Conservation (phyloP, 441 rosid genomes). For the Omphalea diandra region DNA sequence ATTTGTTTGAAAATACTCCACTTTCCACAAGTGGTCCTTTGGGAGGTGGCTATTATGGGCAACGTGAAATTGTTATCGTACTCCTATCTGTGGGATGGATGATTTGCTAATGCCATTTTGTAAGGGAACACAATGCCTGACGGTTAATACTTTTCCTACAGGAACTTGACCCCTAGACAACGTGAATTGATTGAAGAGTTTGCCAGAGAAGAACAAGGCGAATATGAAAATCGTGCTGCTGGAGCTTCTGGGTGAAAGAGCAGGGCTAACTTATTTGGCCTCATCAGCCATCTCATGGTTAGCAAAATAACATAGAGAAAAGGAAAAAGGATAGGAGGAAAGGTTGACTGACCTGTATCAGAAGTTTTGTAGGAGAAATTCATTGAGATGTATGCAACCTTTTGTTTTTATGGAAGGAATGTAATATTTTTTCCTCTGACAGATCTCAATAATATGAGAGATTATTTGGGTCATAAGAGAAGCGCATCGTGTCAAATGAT, state of each 20-base stretch:
- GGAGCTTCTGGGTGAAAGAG: slow-evolving; percentile 68
- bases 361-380: slow-evolving; percentile 30
- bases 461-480: neutral
- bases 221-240: slow-evolving; percentile 60
- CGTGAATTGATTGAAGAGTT: slow-evolving; percentile 93
- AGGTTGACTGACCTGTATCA: slow-evolving; percentile 12
- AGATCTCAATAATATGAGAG: neutral
- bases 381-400: slow-evolving; percentile 15
- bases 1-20: too few relatives aligned
- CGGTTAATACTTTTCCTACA: slow-evolving; percentile 27
- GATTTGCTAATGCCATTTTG: neutral
- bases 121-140: neutral
- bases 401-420: slow-evolving; percentile 14
- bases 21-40: neutral
- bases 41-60: neutral
- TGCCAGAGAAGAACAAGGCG: slow-evolving; percentile 89
- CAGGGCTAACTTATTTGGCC: neutral
- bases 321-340: slow-evolving; percentile 6
- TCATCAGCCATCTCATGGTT: neutral
- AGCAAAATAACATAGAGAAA: neutral
- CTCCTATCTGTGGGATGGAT: neutral
- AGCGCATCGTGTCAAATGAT: too few relatives aligned
- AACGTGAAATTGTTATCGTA: neutral
- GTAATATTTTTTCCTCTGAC: slow-evolving; percentile 9
- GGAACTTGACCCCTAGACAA: slow-evolving; percentile 80